These are phyloP conservation scores for Hirschfeldia incana DNA, from an alignment of 345 rosid species.

Conservation along the genomic window DNA sequence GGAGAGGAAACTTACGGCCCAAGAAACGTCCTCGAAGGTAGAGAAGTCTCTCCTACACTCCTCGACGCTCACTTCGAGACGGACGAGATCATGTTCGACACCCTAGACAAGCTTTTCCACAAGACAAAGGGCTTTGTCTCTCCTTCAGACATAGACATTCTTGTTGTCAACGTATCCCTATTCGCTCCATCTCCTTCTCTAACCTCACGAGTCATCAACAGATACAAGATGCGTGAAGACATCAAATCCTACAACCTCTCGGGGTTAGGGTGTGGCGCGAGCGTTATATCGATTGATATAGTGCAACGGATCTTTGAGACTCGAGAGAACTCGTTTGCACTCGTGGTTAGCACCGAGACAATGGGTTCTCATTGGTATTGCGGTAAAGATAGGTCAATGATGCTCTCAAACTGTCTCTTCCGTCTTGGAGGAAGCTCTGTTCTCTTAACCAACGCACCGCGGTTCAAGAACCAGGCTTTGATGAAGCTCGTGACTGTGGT, in stretches of 20 bases:
- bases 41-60: conserved; percentile 50
- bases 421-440: conserved; percentile 75
- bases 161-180: conserved; percentile 64
- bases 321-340: conserved; percentile 43
- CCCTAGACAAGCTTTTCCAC: conserved; percentile 57
- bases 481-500: conserved; percentile 51
- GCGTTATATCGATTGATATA: conserved; percentile 44
- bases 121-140: conserved; percentile 42
- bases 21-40: conserved; percentile 48
- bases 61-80: conserved; percentile 50
- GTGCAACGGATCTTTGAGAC: conserved; percentile 53
- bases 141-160: conserved; percentile 61
- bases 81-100: conserved; percentile 56
- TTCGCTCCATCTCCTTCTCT: conserved; percentile 73
- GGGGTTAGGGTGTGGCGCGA: conserved; percentile 71
- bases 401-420: conserved; percentile 71
- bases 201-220: conserved; percentile 57
- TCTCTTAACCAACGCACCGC: conserved; percentile 56
- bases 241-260: conserved; percentile 66
- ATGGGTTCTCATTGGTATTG: conserved; percentile 71
- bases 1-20: conserved; percentile 78
- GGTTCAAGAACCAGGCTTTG: conserved; percentile 47
- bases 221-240: conserved; percentile 65
- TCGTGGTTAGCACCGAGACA: conserved; percentile 80
- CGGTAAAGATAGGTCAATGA: conserved; percentile 78